Conservation (phyloP, 148 eudicot genomes). For the Camellia lanceoleosa region DNA sequence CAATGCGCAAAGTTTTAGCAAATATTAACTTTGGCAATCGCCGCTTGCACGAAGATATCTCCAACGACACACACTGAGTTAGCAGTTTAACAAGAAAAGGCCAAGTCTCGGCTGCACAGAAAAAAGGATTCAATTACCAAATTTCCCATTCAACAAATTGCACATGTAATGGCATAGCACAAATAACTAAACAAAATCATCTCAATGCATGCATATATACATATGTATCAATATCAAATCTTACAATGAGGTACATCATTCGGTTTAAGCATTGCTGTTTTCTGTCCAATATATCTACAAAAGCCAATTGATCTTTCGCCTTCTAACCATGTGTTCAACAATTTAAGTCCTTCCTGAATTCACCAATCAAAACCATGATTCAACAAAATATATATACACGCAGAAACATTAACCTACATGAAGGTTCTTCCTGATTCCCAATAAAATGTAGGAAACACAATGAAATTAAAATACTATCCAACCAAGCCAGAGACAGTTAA, state of each 20-base stretch:
- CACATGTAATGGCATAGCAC: neutral
- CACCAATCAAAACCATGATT: conserved; percentile 7
- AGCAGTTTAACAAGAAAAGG: conserved; percentile 73
- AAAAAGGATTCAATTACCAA: conserved; percentile 10
- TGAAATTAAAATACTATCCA: neutral
- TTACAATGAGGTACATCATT: conserved; percentile 73
- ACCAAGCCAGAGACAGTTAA: neutral
- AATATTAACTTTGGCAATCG: conserved; percentile 65
- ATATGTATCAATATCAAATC: conserved; percentile 16
- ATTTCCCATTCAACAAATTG: neutral
- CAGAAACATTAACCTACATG: neutral
- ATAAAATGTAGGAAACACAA: neutral
- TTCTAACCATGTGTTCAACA: conserved; percentile 80
- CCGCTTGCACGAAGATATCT: conserved; percentile 75
- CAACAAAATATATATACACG: neutral
- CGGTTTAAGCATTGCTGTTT: conserved; percentile 59
- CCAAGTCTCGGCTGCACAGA: conserved; percentile 82
- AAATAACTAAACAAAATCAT: neutral
- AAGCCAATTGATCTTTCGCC: conserved; percentile 69
- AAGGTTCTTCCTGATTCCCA: neutral
- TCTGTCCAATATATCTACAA: conserved; percentile 59
- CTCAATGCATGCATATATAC: neutral
- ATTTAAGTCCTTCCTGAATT: conserved; percentile 77
- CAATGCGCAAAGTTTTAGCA: conserved; percentile 80
- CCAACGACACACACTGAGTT: conserved; percentile 55